phyloP scores from a whole-genome alignment of 441 rosid genomes.

The Flueggea neowawraea region DNA sequence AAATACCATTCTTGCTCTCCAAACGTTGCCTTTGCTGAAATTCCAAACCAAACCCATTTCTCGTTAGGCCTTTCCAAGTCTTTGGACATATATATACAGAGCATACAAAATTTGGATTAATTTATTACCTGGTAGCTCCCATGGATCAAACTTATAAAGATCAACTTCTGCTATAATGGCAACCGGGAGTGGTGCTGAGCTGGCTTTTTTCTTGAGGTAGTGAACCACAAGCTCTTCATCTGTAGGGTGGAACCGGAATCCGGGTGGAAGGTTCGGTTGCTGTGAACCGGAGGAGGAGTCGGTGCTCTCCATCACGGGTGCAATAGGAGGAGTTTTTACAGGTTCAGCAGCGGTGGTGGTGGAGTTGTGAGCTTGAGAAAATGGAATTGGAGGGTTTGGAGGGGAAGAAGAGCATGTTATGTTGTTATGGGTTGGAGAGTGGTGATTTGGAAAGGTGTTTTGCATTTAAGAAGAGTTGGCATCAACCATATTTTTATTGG shows the following conservation, averaged over 20 bases:
- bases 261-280: constrained; percentile 80
- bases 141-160: constrained; percentile 82
- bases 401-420: no score
- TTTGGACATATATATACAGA: neutral
- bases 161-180: constrained; percentile 82
- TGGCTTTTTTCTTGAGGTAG: constrained; percentile 74
- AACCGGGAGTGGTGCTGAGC: constrained; percentile 71
- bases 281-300: constrained; percentile 57
- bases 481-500: no score
- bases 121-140: constrained; percentile 73
- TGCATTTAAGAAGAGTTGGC: no score
- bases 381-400: neutral
- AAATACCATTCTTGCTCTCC: constrained; percentile 98
- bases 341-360: neutral
- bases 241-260: constrained; percentile 81
- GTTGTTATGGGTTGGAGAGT: no score
- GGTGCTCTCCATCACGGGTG: constrained; percentile 52
- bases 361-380: neutral
- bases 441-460: no score
- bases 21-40: constrained; percentile 77
- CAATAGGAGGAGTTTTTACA: constrained; percentile 1
- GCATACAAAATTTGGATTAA: neutral
- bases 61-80: neutral
- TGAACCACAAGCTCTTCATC: constrained; percentile 85
- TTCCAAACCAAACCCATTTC: neutral